These are phyloP conservation scores for Filobasidium floriforme DNA, from an alignment of 768 basidiomycete species.

Conservation along the genomic window DNA sequence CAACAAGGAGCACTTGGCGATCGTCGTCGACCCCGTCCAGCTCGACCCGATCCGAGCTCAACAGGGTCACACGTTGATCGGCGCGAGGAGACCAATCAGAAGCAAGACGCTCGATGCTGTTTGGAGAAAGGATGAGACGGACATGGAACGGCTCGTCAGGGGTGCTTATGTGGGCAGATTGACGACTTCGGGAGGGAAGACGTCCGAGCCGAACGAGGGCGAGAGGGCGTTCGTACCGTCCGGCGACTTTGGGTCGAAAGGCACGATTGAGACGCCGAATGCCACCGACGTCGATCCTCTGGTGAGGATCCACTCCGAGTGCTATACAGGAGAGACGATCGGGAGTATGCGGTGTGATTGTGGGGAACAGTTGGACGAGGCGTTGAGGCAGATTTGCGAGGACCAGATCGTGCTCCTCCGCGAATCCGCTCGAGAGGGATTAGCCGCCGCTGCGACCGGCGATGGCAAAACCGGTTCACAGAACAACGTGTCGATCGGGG, in stretches of 20 bases:
- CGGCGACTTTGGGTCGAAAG: slow-evolving; percentile 1
- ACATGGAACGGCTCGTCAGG: slow-evolving; percentile 83
- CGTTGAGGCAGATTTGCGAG: slow-evolving; percentile 57
- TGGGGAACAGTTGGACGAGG: slow-evolving; percentile 95
- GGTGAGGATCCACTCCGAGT: slow-evolving; percentile 94
- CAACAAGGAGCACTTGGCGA: slow-evolving; percentile 87
- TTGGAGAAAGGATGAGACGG: slow-evolving; percentile 79
- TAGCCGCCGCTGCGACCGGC: no score
- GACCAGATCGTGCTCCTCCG: slow-evolving; percentile 20
- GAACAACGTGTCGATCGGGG: background rate
- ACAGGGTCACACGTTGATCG: slow-evolving; percentile 13
- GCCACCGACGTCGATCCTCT: slow-evolving; percentile 59
- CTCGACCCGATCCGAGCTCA: slow-evolving; percentile 45
- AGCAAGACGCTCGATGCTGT: slow-evolving; percentile 70
- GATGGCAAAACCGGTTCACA: no score
- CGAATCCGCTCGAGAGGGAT: background rate
- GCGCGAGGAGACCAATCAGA: slow-evolving; percentile 59
- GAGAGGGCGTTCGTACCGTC: slow-evolving; percentile 6
- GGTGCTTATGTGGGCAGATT: slow-evolving; percentile 84
- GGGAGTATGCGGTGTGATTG: slow-evolving; percentile 99
- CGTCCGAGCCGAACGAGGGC: slow-evolving; percentile 22
- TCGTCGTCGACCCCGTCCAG: slow-evolving; percentile 88
- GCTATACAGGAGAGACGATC: slow-evolving; percentile 95
- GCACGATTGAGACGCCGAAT: slow-evolving; percentile 31
- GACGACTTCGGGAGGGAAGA: slow-evolving; percentile 28